Percentiles rank a stretch among this genome's conserved stretches.
Evolutionary conservation across 192 early-diverging fungal genomes (phyloP).

Genomic region (Rhizoclosmatium sp.): DNA sequence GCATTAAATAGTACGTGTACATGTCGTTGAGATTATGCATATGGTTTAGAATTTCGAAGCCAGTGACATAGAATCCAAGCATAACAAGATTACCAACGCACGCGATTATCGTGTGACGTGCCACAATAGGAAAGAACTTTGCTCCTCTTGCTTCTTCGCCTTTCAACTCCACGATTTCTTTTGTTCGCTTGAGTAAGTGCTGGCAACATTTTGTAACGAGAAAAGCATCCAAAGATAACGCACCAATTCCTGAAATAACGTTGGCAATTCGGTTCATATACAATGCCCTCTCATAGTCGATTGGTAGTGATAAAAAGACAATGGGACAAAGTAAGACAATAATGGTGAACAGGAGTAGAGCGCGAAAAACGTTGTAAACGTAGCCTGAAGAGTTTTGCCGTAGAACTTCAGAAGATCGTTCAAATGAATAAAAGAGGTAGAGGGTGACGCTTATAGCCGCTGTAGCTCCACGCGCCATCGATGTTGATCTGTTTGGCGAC

Average conservation of each 20-base stretch:
- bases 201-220: not conserved
- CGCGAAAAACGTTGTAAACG: not conserved
- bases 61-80: no score
- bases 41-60: no score
- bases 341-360: not conserved
- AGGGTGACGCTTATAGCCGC: not conserved
- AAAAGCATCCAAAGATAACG: conserved; percentile 1
- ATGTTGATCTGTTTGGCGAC: not conserved
- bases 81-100: no score
- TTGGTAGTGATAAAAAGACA: not conserved
- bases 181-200: not conserved
- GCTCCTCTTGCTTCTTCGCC: not conserved
- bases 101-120: no score
- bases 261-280: not conserved
- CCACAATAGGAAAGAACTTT: not conserved
- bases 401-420: not conserved
- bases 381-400: not conserved
- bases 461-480: not conserved
- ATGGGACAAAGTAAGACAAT: not conserved
- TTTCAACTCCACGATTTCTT: not conserved
- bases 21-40: not conserved
- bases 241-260: not conserved
- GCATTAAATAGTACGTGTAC: not conserved
- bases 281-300: not conserved
- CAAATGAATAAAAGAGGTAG: not conserved